Base-by-base conservation (phyloP, 1,139 yeast genomes). In the Candida albicans region DNA sequence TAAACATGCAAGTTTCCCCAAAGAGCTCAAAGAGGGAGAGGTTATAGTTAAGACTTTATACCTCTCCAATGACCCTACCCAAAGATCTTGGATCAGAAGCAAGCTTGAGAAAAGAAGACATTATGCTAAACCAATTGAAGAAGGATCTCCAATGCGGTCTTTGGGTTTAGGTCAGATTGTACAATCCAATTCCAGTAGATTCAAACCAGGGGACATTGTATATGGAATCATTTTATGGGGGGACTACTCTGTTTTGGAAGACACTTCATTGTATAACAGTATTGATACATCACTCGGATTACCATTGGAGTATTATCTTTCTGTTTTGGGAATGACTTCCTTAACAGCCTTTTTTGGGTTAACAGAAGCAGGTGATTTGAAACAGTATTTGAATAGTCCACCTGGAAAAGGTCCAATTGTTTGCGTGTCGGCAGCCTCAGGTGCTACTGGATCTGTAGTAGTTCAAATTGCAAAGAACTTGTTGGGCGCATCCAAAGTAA, bases 1-100 rank as follows among this genome's bases (percentile, higher is more conserved):
- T 13, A 49, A 43, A 24, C 39, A 49, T 25, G 47, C 42, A n/a
- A 40, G 50, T 9, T 40, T 46, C 5, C 46, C 47, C 12, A 12
- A 18, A 2, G 52, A 45, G 10, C 55, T 79, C 42, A 53, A 67
- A 45, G 71, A 68, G 1, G 77, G 71, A 34, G 74, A 81, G 49
- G 48, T 81, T 7, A 63, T 79, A 30, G 66, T 81, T 25, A 74
- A 78, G 58, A 61, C 70, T 6, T 51, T 76, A 39, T 73, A 70
- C 46, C 56, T 82, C n/a, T 80, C 87, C 33, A 81, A 82, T 54
- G 88, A 82, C 56, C 87, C 88, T 12, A 78, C 84, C 9, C 87
- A 81, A 57, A 77, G 83, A 59, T 72, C 75, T 41, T 82, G 86
- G 84, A 80, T 82, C 40, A 69, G 67, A 46, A 69, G 68, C 45